Percentiles rank a stretch among this genome's conserved stretches.
These are phyloP conservation scores for Calocera viscosa DNA, from an alignment of 768 basidiomycete genomes.

Conservation along the genomic window DNA sequence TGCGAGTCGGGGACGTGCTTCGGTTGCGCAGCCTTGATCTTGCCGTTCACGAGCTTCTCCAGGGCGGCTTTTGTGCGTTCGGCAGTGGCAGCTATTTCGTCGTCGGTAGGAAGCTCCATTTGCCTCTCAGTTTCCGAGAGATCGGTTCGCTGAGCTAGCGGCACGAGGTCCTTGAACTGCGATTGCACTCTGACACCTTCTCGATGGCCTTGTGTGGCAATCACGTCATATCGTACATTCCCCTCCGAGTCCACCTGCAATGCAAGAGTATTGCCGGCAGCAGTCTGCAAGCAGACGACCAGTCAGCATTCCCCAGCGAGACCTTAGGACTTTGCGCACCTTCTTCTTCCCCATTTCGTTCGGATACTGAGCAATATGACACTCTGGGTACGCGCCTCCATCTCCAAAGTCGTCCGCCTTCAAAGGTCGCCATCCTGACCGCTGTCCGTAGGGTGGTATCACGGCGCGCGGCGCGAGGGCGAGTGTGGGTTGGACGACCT, in stretches of 20 bases:
- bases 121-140: slow-evolving; percentile 54
- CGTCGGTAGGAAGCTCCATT: slow-evolving; percentile 91
- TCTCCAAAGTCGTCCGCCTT: slow-evolving; percentile 77
- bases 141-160: slow-evolving; percentile 79
- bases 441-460: slow-evolving; percentile 75
- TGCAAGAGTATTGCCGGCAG: slow-evolving; percentile 87
- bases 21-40: slow-evolving; percentile 97
- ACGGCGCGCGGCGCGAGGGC: slow-evolving; percentile 26
- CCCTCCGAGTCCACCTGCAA: slow-evolving; percentile 95
- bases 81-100: slow-evolving; percentile 79
- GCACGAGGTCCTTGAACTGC: slow-evolving; percentile 95
- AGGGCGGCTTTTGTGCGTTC: slow-evolving; percentile 84
- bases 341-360: slow-evolving; percentile 92
- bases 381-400: slow-evolving; percentile 85
- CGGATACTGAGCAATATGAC: slow-evolving; percentile 94
- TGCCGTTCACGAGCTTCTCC: slow-evolving; percentile 85
- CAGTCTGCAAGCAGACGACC: slow-evolving; percentile 39
- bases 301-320: neutral
- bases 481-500: slow-evolving; percentile 21
- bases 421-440: slow-evolving; percentile 75
- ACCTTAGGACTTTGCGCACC: slow-evolving; percentile 33
- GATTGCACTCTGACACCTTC: slow-evolving; percentile 79
- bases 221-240: slow-evolving; percentile 92
- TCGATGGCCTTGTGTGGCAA: slow-evolving; percentile 89
- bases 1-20: slow-evolving; percentile 82